These are phyloP conservation scores for Silene latifolia DNA, from an alignment of 148 eudicot species.

Conservation along the genomic window DNA sequence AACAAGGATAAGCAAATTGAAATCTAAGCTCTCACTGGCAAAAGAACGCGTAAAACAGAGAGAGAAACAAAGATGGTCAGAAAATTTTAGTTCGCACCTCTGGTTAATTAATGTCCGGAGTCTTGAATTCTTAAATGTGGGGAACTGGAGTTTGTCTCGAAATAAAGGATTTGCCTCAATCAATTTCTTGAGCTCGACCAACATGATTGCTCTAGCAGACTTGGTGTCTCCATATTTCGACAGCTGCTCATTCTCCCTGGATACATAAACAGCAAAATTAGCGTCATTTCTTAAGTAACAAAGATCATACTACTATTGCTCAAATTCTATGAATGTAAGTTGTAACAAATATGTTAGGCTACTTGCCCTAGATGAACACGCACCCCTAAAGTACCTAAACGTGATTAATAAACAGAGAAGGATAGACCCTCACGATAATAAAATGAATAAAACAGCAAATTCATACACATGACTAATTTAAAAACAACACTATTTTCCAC, in stretches of 20 bases:
- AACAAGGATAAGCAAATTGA: conserved; percentile 6
- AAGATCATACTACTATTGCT: background rate
- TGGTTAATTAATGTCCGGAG: conserved; percentile 71
- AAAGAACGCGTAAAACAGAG: background rate
- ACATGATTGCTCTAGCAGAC: conserved; percentile 63
- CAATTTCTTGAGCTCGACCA: conserved; percentile 64
- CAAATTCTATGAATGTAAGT: background rate
- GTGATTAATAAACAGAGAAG: background rate
- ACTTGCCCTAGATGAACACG: background rate
- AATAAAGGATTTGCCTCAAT: conserved; percentile 82
- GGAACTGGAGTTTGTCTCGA: conserved; percentile 67
- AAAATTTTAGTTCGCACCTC: conserved; percentile 37
- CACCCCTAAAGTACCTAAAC: background rate
- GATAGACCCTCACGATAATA: background rate
- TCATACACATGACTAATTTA: background rate
- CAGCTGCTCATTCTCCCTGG: conserved; percentile 69
- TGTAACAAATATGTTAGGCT: background rate
- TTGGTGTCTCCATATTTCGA: conserved; percentile 69
- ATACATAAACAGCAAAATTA: background rate
- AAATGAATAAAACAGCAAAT: background rate
- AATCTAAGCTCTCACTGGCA: background rate
- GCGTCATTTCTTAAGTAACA: background rate
- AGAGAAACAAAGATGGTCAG: background rate
- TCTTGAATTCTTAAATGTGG: conserved; percentile 63
- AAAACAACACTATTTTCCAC: background rate